Conservation (phyloP, 176 grass and related monocot genomes). For the Raddia guianensis region DNA sequence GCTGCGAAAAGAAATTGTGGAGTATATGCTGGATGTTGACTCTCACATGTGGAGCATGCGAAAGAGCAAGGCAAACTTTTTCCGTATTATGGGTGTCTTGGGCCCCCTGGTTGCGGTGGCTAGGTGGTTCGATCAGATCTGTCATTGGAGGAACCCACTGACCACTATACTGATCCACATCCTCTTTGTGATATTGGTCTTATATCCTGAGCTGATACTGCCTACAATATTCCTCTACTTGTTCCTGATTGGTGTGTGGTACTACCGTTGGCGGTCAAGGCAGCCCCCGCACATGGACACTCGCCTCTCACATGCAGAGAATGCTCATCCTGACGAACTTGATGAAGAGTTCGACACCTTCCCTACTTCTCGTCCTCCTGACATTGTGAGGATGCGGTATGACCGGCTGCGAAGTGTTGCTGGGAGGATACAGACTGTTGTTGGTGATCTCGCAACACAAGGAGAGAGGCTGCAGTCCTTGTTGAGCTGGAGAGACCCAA, state of each 20-base stretch:
- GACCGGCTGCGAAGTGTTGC: slow-evolving; percentile 65
- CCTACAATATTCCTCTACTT: slow-evolving; percentile 70
- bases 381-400: slow-evolving; percentile 57
- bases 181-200: slow-evolving; percentile 61
- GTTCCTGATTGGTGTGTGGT: slow-evolving; percentile 76
- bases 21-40: slow-evolving; percentile 79
- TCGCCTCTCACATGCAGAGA: slow-evolving; percentile 63
- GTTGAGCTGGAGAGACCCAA: slow-evolving; percentile 69
- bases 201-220: slow-evolving; percentile 73
- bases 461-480: slow-evolving; percentile 68
- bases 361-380: slow-evolving; percentile 52
- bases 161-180: slow-evolving; percentile 68
- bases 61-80: slow-evolving; percentile 77
- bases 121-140: slow-evolving; percentile 71
- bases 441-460: slow-evolving; percentile 67
- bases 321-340: slow-evolving; percentile 60
- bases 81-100: slow-evolving; percentile 66
- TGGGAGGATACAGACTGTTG: slow-evolving; percentile 63
- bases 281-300: slow-evolving; percentile 74
- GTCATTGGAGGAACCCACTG: slow-evolving; percentile 65
- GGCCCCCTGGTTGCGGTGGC: slow-evolving; percentile 51
- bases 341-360: slow-evolving; percentile 73
- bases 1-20: slow-evolving; percentile 67
- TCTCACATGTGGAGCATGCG: slow-evolving; percentile 84
- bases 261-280: slow-evolving; percentile 62